These are phyloP conservation scores for Dillenia suffruticosa DNA, from an alignment of 164 flowering plant species.

Conservation along the genomic window DNA sequence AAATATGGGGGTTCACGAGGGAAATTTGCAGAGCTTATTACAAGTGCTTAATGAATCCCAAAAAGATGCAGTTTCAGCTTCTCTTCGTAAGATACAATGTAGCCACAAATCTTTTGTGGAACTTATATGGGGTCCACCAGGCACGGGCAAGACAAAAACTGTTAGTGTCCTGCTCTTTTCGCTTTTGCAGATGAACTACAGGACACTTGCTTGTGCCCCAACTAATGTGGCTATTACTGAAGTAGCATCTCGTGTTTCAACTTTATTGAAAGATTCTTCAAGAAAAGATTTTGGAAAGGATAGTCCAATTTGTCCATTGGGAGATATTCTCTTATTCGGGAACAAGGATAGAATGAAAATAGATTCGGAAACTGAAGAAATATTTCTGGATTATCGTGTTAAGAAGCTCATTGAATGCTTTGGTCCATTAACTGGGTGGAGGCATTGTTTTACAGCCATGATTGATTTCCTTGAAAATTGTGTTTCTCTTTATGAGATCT, in stretches of 20 bases:
- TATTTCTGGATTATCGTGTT: slow-evolving; percentile 59
- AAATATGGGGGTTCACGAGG: slow-evolving; percentile 3
- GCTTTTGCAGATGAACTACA: slow-evolving; percentile 29
- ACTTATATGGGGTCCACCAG: slow-evolving; percentile 86
- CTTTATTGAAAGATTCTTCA: slow-evolving; percentile 26
- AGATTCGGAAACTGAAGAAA: slow-evolving; percentile 34
- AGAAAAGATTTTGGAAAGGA: background rate
- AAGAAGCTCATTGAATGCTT: slow-evolving; percentile 40
- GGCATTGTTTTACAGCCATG: slow-evolving; percentile 27
- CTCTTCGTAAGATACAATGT: slow-evolving; percentile 27
- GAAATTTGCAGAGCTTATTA: slow-evolving; percentile 3
- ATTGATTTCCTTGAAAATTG: slow-evolving; percentile 45
- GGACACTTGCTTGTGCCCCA: slow-evolving; percentile 67
- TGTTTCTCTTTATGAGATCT: slow-evolving; percentile 27
- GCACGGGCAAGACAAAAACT: slow-evolving; percentile 80
- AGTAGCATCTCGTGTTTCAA: slow-evolving; percentile 48
- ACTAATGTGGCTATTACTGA: slow-evolving; percentile 66
- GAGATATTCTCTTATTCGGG: slow-evolving; percentile 68
- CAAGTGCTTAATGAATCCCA: slow-evolving; percentile 56
- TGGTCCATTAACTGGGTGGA: slow-evolving; percentile 44
- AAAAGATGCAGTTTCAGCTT: slow-evolving; percentile 30
- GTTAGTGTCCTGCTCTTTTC: slow-evolving; percentile 32
- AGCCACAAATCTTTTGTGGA: slow-evolving; percentile 32
- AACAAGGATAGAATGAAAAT: slow-evolving; percentile 42
- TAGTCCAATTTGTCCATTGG: slow-evolving; percentile 25